Evolutionary conservation across 2,329 filamentous ascomycete genomes (phyloP), one percentile per base, ranked within the genome.

Genomic region (Colletotrichum sp.): DNA sequence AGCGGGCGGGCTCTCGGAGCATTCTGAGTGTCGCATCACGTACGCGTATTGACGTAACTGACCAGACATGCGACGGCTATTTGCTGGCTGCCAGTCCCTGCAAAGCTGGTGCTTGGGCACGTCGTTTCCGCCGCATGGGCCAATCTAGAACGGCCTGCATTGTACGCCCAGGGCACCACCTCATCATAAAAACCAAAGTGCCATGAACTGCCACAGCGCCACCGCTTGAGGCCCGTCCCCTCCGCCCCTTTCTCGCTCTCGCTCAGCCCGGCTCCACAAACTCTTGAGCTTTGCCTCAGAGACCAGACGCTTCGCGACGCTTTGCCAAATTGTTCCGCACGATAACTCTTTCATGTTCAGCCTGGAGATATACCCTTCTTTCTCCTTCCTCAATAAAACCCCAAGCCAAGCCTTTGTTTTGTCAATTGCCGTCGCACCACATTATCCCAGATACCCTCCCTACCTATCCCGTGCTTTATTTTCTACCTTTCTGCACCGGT

Each of bases 31-130:
- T 68, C 65, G 52, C 52, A 59, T 59, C 32, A 58, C 21, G 48
- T 58, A 62, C 62, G 56, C 30, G 55, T 66, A 62, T 56, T 74
- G 73, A 74, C 73, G 73, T 74, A 74, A 74, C 36, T 21, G 30
- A 38, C 36, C n/a, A 52, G 28, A 8, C 36, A 28, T 38, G 58
- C 34, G 58, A 61, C 55, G 55, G 36, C 70, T 52, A 61, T 62
- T 61, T 34, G 36, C 63, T 68, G 69, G 69, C 30, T 52, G n/a
- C n/a, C 28, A 21, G 34, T 38, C 65, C 43, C 63, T 52, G 63
- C 62, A 66, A 21, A 38, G 63, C n/a, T 48, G 21, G 13, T 66
- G 43, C 64, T 67, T 52, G 64, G 43, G 24, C 62, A 43, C 24
- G 16, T 38, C 24, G 34, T 48, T 52, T 65, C 10, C 12, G 36